Conservation (phyloP, 305 asterid genomes). For the Solanum hybrid region DNA sequence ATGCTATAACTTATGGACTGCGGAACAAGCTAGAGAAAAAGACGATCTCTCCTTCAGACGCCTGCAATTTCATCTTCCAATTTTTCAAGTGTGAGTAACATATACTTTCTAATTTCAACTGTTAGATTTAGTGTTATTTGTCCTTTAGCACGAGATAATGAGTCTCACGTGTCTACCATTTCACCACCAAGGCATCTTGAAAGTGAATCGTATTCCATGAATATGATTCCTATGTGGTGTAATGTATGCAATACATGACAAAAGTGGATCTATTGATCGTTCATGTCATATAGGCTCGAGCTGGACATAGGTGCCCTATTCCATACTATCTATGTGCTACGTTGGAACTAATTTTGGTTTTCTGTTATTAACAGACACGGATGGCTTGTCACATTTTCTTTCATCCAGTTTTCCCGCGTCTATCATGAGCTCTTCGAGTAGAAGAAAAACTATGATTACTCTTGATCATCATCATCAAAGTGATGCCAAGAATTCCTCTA, state of each 20-base stretch:
- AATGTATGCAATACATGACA: not conserved
- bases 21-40: not conserved
- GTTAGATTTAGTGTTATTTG: not conserved
- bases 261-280: not conserved
- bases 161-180: not conserved
- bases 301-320: not conserved
- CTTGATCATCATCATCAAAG: conserved; percentile 20
- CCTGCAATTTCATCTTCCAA: not conserved
- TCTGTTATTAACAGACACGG: conserved; percentile 25
- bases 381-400: conserved; percentile 38
- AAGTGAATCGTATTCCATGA: not conserved
- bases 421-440: conserved; percentile 37
- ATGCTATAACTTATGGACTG: not conserved
- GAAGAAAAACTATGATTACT: conserved; percentile 22
- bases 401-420: conserved; percentile 22
- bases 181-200: not conserved
- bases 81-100: conserved; percentile 64
- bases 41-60: not conserved
- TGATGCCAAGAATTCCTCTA: not conserved
- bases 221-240: not conserved
- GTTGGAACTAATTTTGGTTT: not conserved
- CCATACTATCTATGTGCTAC: not conserved
- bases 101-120: not conserved
- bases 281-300: not conserved
- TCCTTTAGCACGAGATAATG: not conserved